Base-by-base conservation (phyloP, 805 yeast genomes). In the Isabelozyma gotoi region DNA sequence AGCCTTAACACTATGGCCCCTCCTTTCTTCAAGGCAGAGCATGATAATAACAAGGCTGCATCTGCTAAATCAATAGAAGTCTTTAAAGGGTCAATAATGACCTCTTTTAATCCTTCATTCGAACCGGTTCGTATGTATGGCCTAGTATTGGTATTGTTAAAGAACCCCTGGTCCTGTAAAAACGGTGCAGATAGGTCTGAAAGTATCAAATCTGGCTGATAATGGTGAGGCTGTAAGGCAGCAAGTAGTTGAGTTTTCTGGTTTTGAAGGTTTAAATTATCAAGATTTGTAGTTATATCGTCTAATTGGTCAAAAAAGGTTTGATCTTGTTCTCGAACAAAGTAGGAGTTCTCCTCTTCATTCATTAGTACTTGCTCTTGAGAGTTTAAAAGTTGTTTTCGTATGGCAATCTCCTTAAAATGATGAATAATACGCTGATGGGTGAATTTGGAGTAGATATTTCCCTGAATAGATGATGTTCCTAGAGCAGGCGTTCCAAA, bases 401-500 rank as follows among this genome's bases (percentile, higher is more conserved):
- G 38, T 24, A 57, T 39, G 14, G 63, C 59, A 8, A 62, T 31
- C 34, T 66, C 70, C 36, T 56, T 57, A 43, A 66, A 65, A 47
- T 59, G 64, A 7, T 56, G 47, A 14, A 41, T 29, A 1, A 65
- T 57, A 11, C 51, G 48, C 3, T 49, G 35, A 10, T 63, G 70
- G 5, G 67, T 44, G 34, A 62, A 62, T 50, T 73, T 74, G 29
- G 88, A 80, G 33, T 87, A 69, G n/a, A 92, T 85, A 57, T 91
- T 88, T 0, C 96, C 98, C 58, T 94, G 98, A 41, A 91, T 74
- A 0, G 91, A 68, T 7, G 85, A 77, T 0, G 85, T 88, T 1
- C 97, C 97, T 3, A 59, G 55, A 0, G 97, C 96, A 0, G 97
- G 97, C 14, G 76, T 73, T 41, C 83, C 78, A 6, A 88, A 85